Evolutionary conservation across 208 protist genomes (phyloP), one percentile per base, ranked within the genome.

Genomic region (Leishmania lainsoni): DNA sequence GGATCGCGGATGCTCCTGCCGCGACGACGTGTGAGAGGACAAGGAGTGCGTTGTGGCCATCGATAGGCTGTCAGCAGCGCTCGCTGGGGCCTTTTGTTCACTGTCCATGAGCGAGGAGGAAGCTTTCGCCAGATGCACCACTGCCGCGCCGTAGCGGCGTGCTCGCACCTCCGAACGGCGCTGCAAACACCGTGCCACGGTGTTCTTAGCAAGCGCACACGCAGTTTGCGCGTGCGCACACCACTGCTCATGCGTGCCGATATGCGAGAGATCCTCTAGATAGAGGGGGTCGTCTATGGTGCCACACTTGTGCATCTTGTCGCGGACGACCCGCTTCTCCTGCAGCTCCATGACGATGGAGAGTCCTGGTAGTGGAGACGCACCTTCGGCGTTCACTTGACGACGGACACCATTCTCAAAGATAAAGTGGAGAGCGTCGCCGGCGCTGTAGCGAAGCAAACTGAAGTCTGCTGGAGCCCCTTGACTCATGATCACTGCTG

Each of bases 121-220:
- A 0, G 32, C 32, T 51, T 81, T 61, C 39, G 76, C 77, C n/a
- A 85, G 81, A 5, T 49, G 69, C 58, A 81, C 16, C 35, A 85
- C 54, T 1, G 81, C 81, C 72, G 81, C 63, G 48, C 78, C 81
- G 66, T 81, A 85, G 58, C 81, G 81, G 22, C 74, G 72, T 22
- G 79, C 72, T 3, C 81, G 77, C 32, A 75, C 54, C 8, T 85
- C 77, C 20, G n/a, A 79, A 5, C 81, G 81, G 10, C 74, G 70
- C 26, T 51, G 77, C 71, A 85, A 54, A 52, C 42, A 48, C 4
- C 32, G 58, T 0, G 58, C 32, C 20, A 85, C 72, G 1, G 81
- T 73, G 20, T 81, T 85, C 56, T 81, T 85, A 29, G 81, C 77
- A 14, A 85, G 73, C 39, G 77, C 71, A 39, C 81, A 85, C 49